Evolutionary conservation across 495 filamentous ascomycete species (phyloP).

Genomic region (Podospora didyma): DNA sequence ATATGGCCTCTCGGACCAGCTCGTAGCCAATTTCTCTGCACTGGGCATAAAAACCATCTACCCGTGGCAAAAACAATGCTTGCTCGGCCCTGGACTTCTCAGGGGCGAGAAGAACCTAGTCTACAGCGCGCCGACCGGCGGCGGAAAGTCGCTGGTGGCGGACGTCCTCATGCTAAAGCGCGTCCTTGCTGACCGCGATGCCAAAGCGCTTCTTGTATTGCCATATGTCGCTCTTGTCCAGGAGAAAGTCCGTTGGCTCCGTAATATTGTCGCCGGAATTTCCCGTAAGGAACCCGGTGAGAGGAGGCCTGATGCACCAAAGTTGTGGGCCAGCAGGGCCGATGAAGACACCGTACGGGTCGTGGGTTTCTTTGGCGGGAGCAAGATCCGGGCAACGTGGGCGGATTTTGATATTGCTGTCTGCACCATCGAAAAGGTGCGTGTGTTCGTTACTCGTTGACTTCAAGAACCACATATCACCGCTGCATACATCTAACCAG

Average conservation of each 20-base stretch:
- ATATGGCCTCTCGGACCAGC: constrained; percentile 58
- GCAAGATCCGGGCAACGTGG: constrained; percentile 61
- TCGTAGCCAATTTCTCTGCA: constrained; percentile 61
- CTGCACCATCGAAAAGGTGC: constrained; percentile 81
- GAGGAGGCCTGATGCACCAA: constrained; percentile 19
- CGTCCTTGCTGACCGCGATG: constrained; percentile 58
- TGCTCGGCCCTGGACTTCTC: constrained; percentile 64
- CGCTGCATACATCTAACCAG: too few species aligned
- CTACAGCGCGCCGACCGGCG: constrained; percentile 81
- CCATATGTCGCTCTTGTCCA: constrained; percentile 82
- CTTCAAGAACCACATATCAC: too few species aligned
- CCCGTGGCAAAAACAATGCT: constrained; percentile 78
- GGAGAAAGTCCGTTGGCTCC: constrained; percentile 76
- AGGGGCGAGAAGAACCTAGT: constrained; percentile 65
- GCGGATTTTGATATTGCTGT: constrained; percentile 74
- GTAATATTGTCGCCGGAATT: constrained; percentile 63
- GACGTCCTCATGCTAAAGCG: constrained; percentile 72
- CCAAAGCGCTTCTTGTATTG: constrained; percentile 73
- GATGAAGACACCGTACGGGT: constrained; percentile 54
- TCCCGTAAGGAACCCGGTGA: constrained; percentile 35
- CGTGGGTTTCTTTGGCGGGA: constrained; percentile 73
- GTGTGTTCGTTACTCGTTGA: constrained; percentile 1
- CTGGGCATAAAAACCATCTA: constrained; percentile 69
- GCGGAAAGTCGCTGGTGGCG: constrained; percentile 75
- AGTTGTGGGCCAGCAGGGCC: constrained; percentile 38